Evolutionary conservation across 1,284 basidiomycete species (phyloP), one percentile per base, ranked within the genome.

Genomic region (Microbotryum scabiosae): DNA sequence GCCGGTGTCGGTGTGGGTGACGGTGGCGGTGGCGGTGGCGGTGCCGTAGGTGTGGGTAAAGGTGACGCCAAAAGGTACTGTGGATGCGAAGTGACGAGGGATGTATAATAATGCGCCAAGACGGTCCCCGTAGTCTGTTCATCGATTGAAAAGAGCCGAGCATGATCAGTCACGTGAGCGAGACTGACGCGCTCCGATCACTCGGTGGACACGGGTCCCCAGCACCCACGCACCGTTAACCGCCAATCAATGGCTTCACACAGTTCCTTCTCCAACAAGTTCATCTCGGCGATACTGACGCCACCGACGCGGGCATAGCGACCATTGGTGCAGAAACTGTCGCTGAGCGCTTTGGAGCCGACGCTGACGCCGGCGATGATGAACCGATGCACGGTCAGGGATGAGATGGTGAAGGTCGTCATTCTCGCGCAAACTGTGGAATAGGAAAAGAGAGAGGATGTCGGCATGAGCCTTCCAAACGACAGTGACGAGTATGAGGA

Each of bases 281-380:
- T 93, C 75, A 97, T 84, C 77, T 97, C 92, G 61, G 81, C 79
- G 57, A 90, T 80, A 68, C 88, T 85, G 73, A 96, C 90, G 55
- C 92, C 92, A 67, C 92, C 92, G 44, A 97, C 90, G 77, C 87
- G 88, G 69, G 92, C 89, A 76, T 96, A 96, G 72, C 91, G 83
- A 55, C 82, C 83, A 75, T 96, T 96, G 51, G 88, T 89, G 77
- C 88, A 92, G 75, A 96, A 96, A 21, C 85, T 83, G 77, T 97
- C 92, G 76, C 88, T 93, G 57, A 94, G 83, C 1, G 89, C 88
- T 76, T 97, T 96, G 76, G 84, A 87, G 60, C 88, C 85, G 59
- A 92, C 85, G 46, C 86, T 84, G 73, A 93, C 85, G 68, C 90
- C 83, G 55, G 91, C 82, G 76, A 94, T 94, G 73, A 93, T 81